phyloP scores from a whole-genome alignment of 1,139 yeast species.

The Candida sp. region DNA sequence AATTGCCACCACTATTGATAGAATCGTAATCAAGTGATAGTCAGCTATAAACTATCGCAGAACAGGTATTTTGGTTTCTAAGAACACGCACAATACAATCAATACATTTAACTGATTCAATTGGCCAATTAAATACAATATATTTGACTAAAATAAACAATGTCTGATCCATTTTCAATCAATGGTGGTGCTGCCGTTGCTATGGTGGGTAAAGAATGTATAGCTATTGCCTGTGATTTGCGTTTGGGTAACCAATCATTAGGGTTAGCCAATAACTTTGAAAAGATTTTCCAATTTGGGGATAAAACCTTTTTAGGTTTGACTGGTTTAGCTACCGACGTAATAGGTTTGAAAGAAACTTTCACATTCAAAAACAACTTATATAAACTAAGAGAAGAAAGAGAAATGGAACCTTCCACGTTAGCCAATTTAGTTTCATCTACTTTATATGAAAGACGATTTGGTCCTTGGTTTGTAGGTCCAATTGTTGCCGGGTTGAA shows the following conservation, averaged over 20 bases:
- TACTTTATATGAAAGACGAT: conserved; percentile 84
- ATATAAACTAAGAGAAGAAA: conserved; percentile 89
- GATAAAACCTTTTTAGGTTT: conserved; percentile 81
- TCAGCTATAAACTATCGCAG: neutral
- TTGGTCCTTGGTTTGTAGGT: conserved; percentile 96
- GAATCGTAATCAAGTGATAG: neutral
- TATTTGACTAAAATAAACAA: conserved; percentile 10
- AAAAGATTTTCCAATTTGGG: conserved; percentile 83
- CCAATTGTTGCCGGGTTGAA: conserved; percentile 96
- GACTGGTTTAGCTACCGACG: conserved; percentile 96
- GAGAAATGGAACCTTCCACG: conserved; percentile 88
- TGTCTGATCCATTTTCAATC: conserved; percentile 51
- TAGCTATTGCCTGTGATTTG: conserved; percentile 95
- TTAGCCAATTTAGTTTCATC: conserved; percentile 92
- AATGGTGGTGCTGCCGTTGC: conserved; percentile 92
- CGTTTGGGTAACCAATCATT: conserved; percentile 93
- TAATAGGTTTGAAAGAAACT: conserved; percentile 75
- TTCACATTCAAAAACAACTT: conserved; percentile 84
- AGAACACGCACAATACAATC: neutral
- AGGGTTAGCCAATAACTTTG: conserved; percentile 90
- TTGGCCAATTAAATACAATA: neutral
- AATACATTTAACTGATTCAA: neutral
- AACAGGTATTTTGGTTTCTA: neutral
- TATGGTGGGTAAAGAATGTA: conserved; percentile 98
- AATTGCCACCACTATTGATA: neutral